These are phyloP conservation scores for Lentinula raphanica DNA, from an alignment of 768 basidiomycete species.

Conservation along the genomic window DNA sequence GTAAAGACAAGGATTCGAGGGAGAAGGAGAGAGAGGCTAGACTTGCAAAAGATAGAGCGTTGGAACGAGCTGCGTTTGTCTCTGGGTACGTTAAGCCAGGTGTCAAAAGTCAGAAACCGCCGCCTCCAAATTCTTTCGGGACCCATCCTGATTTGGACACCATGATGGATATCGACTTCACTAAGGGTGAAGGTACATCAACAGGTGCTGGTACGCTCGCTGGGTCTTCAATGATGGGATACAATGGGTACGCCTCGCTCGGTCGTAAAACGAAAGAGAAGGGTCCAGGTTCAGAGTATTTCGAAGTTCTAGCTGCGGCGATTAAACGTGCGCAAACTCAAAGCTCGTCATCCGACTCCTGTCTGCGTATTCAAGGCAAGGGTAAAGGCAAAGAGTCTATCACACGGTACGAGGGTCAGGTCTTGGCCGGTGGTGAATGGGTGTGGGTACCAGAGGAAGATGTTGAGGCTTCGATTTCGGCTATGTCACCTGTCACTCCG, in stretches of 20 bases:
- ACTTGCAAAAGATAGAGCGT: neutral
- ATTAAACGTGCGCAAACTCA: slow-evolving; percentile 8
- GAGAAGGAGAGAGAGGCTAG: slow-evolving; percentile 3
- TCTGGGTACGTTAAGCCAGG: neutral
- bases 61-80: neutral
- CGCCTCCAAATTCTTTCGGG: no score
- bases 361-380: slow-evolving; percentile 54
- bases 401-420: slow-evolving; percentile 50
- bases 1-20: slow-evolving; percentile 9
- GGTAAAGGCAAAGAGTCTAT: slow-evolving; percentile 59
- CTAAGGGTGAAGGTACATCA: slow-evolving; percentile 5
- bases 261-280: neutral
- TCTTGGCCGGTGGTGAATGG: slow-evolving; percentile 32
- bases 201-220: slow-evolving; percentile 3
- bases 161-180: neutral
- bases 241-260: neutral
- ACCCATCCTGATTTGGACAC: neutral
- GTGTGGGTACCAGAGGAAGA: slow-evolving; percentile 17
- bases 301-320: slow-evolving; percentile 1
- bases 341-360: slow-evolving; percentile 12
- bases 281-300: slow-evolving; percentile 4
- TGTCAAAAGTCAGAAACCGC: neutral
- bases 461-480: slow-evolving; percentile 3
- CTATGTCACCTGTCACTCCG: slow-evolving; percentile 13
- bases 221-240: neutral